Base-by-base conservation (phyloP, 108 stramenopile species). In the Pseudonitzschia multistriata region DNA sequence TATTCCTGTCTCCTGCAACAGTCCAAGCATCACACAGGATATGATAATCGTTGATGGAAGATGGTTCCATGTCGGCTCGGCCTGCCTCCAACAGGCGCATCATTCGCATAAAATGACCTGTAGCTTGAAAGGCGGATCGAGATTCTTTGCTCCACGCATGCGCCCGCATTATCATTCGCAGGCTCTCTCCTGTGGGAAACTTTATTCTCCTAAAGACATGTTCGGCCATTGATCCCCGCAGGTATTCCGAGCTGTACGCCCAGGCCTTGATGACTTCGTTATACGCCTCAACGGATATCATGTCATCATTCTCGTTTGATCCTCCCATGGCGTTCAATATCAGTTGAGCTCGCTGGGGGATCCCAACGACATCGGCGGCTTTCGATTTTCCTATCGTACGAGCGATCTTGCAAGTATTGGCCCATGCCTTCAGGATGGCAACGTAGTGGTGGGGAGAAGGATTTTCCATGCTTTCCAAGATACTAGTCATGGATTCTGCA, bases 1-100 rank as follows among this genome's bases (percentile, higher is more conserved):
- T 76, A 54, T 85, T 79, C 69, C 85, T 85, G 39, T 92, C 85
- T n/a, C 88, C 76, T 28, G 86, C 81, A 28, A 71, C 70, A 11
- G 87, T 78, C 92, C 92, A 94, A 47, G 89, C 85, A 55, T 83
- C 55, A 37, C 90, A 78, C 33, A 89, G 71, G 52, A 85, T 71
- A 55, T 85, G 85, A 57, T 90, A 89, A 68, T 91, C 90, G n/a
- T 86, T 81, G 73, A 91, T 66, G n/a, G 63, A 45, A 13, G 83
- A 74, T 10, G 92, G 92, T 70, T 85, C 87, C 83, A 88, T 81
- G 48, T 82, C 83, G 39, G 62, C 60, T 31, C 66, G 33, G 25
- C 88, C 86, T 42, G 19, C 71, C 57, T 83, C 76, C 34, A 87
- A 74, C 7, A 73, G 48, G 28, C 73, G 50, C 81, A 82, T 76